Percentiles rank a stretch among this genome's conserved stretches.
phyloP scores from a whole-genome alignment of 768 basidiomycete species.

The Asterophora lycoperdoides region DNA sequence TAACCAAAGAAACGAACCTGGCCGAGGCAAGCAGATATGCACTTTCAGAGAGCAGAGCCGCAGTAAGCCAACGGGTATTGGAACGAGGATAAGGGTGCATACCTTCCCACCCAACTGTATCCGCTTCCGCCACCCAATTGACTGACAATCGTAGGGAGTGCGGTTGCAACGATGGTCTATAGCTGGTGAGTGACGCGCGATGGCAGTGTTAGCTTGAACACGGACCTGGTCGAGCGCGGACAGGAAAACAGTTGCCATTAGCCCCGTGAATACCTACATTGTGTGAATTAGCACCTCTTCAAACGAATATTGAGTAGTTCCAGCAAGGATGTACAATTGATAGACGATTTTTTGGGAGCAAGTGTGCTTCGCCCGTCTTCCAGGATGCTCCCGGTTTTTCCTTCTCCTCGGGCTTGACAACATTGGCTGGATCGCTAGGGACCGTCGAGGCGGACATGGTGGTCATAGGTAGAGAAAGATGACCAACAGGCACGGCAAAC shows the following conservation, averaged over 20 bases:
- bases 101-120: conserved; percentile 77
- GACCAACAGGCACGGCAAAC: conserved; percentile 1
- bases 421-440: conserved; percentile 12
- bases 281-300: too few species aligned
- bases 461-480: conserved; percentile 1
- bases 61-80: neutral
- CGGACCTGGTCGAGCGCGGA: conserved; percentile 60
- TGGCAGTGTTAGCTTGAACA: neutral
- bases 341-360: conserved; percentile 51
- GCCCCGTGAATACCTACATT: conserved; percentile 40
- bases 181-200: neutral
- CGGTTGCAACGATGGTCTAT: conserved; percentile 70
- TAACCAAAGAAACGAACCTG: conserved; percentile 23
- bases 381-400: conserved; percentile 46
- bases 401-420: conserved; percentile 20
- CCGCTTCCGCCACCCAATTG: conserved; percentile 56
- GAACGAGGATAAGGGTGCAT: conserved; percentile 5
- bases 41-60: conserved; percentile 32
- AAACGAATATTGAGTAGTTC: neutral
- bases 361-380: conserved; percentile 50
- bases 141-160: conserved; percentile 70
- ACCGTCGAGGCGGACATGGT: conserved; percentile 17
- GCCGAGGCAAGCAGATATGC: conserved; percentile 72
- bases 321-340: conserved; percentile 32
- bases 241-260: conserved; percentile 44